Conservation (phyloP, 495 filamentous ascomycete genomes). For the Trichoderma virens region DNA sequence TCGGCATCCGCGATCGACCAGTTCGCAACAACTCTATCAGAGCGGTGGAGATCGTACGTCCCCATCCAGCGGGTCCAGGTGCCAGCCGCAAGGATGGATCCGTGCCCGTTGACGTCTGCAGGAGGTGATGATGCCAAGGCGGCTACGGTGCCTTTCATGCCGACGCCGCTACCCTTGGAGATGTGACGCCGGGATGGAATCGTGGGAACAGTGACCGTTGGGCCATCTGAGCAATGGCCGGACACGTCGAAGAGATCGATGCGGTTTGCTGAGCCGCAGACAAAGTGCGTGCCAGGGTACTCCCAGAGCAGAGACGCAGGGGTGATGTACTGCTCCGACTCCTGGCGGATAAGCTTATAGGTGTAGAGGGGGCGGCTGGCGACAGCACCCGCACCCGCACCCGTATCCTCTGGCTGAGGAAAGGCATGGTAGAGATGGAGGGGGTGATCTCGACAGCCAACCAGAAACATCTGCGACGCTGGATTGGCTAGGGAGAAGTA, state of each 20-base stretch:
- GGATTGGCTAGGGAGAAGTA: slow-evolving; percentile 59
- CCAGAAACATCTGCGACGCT: slow-evolving; percentile 59
- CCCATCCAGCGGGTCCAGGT: slow-evolving; percentile 72
- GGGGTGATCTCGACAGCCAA: slow-evolving; percentile 60
- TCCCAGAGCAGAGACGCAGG: slow-evolving; percentile 69
- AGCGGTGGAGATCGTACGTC: slow-evolving; percentile 62
- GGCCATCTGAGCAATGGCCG: slow-evolving; percentile 51
- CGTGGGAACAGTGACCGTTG: slow-evolving; percentile 56
- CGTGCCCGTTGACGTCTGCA: slow-evolving; percentile 21
- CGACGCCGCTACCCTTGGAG: slow-evolving; percentile 59
- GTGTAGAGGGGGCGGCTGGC: slow-evolving; percentile 36
- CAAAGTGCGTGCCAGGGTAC: slow-evolving; percentile 48
- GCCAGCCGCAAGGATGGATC: slow-evolving; percentile 57
- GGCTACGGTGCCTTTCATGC: slow-evolving; percentile 78
- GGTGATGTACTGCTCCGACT: slow-evolving; percentile 71
- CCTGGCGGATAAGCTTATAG: slow-evolving; percentile 65
- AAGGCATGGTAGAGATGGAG: slow-evolving; percentile 56
- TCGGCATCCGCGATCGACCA: slow-evolving; percentile 46
- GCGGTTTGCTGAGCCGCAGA: slow-evolving; percentile 66
- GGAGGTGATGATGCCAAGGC: slow-evolving; percentile 43
- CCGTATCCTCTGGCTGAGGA: slow-evolving; percentile 7
- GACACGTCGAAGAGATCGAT: slow-evolving; percentile 74
- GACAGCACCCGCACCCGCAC: neutral
- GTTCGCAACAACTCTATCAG: slow-evolving; percentile 58
- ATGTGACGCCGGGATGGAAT: slow-evolving; percentile 68